Conservation (phyloP, 352 stramenopile species). For the Phytophthora citricola region DNA sequence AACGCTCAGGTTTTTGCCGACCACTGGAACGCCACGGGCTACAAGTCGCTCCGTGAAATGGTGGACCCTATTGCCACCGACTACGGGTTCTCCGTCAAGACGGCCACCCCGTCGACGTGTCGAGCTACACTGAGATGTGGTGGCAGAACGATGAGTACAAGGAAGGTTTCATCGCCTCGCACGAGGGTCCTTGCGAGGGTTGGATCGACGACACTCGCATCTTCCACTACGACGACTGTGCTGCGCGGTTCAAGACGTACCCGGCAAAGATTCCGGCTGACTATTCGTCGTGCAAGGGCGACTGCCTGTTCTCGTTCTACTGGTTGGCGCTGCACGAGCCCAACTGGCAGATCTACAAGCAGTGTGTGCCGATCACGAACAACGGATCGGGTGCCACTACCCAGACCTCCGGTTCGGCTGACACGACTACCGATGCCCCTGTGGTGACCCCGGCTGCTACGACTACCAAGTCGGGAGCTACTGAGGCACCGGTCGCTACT, state of each 20-base stretch:
- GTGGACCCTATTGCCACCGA: constrained; percentile 34
- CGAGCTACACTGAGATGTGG: constrained; percentile 31
- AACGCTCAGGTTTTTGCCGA: constrained; percentile 40
- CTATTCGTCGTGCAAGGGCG: constrained; percentile 25
- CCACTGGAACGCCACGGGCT: constrained; percentile 32
- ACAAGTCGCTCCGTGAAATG: constrained; percentile 44
- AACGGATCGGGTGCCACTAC: constrained; percentile 10
- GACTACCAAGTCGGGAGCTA: not conserved
- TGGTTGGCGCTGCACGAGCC: constrained; percentile 25
- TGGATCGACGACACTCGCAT: constrained; percentile 33
- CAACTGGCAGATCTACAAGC: constrained; percentile 44
- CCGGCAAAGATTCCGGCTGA: constrained; percentile 32
- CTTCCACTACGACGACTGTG: constrained; percentile 41
- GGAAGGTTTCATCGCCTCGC: constrained; percentile 42
- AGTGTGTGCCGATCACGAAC: constrained; percentile 39
- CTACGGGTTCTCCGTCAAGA: constrained; percentile 35
- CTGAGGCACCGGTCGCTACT: constrained; percentile 3
- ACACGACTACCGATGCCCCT: not conserved
- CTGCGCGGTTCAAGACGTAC: constrained; percentile 36
- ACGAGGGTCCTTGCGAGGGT: constrained; percentile 38
- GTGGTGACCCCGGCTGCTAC: not conserved
- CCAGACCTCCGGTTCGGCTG: constrained; percentile 1
- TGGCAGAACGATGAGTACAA: constrained; percentile 48
- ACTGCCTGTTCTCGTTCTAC: constrained; percentile 30
- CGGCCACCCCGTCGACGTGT: constrained; percentile 33